Evolutionary conservation across 495 filamentous ascomycete genomes (phyloP), one percentile per base, ranked within the genome.

Genomic region (Penicillium waksmanii): DNA sequence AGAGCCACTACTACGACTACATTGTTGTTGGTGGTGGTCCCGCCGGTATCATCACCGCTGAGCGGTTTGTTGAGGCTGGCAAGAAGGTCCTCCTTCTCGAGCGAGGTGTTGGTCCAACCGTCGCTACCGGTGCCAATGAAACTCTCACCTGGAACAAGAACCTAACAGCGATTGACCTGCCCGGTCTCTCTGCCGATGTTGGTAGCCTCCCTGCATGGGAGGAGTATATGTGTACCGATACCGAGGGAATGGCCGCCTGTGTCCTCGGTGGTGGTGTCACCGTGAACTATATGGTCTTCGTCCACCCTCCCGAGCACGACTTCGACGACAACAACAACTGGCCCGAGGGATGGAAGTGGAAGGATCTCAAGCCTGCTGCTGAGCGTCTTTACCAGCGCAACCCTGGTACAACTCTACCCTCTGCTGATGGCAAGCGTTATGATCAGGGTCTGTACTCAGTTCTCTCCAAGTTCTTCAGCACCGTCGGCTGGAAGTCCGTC

Each of bases 201-300:
- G 69, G 66, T 3, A 25, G 54, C 12, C 61, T 69, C 9, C 49
- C 60, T 47, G 54, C 53, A 13, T 72, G 69, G 69, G 53, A 63
- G 4, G 54, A 69, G 44, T 72, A 72, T 31, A 65, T 74, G 15
- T 91, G 89, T 73, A 80, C 81, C 1, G 87, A 92, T 65, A 86
- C 85, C 15, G 85, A 84, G 53, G 85, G 87, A 63, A 90, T 89
- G 84, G 88, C 87, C 46, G 90, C 87, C 21, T 93, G 90, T 65
- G 82, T 92, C 48, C 84, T 94, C 35, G 90, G 90, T 34, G 90
- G 89, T 61, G 88, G 88, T 51, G 87, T 87, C n/a, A 88, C 88
- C 17, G 79, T 92, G 61, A 92, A 93, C 66, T 85, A 89, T 47
- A 85, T 80, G 51, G 70, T 83, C 11, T 86, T 84, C 68, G 82